Evolutionary conservation across 768 basidiomycete genomes (phyloP).

Genomic region (Aureoboletus auriporus): DNA sequence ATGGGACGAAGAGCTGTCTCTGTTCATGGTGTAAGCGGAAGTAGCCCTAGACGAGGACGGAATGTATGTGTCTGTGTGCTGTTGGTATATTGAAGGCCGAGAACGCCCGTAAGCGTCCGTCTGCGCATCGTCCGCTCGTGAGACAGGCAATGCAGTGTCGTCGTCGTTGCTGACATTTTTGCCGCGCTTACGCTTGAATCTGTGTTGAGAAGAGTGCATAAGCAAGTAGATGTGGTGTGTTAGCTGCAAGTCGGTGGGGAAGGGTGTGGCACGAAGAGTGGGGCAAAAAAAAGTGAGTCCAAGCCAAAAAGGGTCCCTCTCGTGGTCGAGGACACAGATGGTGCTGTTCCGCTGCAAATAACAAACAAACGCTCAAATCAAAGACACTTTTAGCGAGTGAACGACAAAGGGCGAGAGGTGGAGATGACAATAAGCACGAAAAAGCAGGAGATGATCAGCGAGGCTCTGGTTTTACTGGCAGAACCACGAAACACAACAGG

Average conservation of each 20-base stretch:
- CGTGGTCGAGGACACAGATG: slow-evolving; percentile 21
- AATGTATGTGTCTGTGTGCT: slow-evolving; percentile 43
- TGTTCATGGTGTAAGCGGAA: slow-evolving; percentile 44
- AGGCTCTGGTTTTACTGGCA: slow-evolving; percentile 9
- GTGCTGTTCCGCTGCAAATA: slow-evolving; percentile 20
- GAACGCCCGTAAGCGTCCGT: slow-evolving; percentile 52
- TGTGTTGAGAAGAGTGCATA: slow-evolving; percentile 38
- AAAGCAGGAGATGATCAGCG: slow-evolving; percentile 19
- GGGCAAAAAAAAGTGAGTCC: slow-evolving; percentile 25
- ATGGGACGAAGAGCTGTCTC: slow-evolving; percentile 52
- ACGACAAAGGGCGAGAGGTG: slow-evolving; percentile 18
- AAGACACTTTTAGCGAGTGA: slow-evolving; percentile 18
- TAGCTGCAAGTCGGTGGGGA: slow-evolving; percentile 17
- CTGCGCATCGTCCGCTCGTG: slow-evolving; percentile 49
- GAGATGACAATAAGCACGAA: slow-evolving; percentile 19
- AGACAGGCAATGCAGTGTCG: slow-evolving; percentile 35
- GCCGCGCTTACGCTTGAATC: slow-evolving; percentile 48
- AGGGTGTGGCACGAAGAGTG: slow-evolving; percentile 17
- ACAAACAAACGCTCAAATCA: slow-evolving; percentile 33
- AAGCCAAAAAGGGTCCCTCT: slow-evolving; percentile 25
- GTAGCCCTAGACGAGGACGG: slow-evolving; percentile 41
- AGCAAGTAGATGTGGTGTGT: slow-evolving; percentile 19
- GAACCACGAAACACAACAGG: slow-evolving; percentile 22
- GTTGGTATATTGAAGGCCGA: slow-evolving; percentile 38
- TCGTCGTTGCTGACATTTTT: slow-evolving; percentile 51